These are phyloP conservation scores for Lotmaria passim DNA, from an alignment of 208 protist species.

Conservation along the genomic window DNA sequence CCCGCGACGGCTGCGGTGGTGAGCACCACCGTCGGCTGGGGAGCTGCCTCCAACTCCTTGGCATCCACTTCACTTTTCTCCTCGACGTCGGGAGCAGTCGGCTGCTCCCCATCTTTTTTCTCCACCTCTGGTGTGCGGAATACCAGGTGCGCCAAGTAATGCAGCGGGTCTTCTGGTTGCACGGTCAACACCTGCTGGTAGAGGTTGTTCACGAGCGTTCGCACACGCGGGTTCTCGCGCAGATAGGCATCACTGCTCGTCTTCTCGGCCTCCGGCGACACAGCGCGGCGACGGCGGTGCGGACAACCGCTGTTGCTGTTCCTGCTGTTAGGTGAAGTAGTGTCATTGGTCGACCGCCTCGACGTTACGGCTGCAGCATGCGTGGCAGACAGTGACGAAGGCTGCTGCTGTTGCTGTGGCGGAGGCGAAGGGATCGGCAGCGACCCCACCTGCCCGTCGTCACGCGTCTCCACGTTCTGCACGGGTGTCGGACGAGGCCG, in stretches of 20 bases:
- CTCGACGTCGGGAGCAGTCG: no score
- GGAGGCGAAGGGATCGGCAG: slow-evolving; percentile 4
- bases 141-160: slow-evolving; percentile 19
- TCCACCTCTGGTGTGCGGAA: background rate
- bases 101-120: background rate
- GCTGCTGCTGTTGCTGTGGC: no score
- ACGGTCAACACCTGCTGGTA: slow-evolving; percentile 53
- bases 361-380: background rate
- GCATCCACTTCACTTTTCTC: no score
- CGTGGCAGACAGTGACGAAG: no score
- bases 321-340: background rate
- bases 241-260: slow-evolving; percentile 8
- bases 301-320: background rate
- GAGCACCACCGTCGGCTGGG: background rate
- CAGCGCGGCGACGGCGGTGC: background rate
- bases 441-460: background rate
- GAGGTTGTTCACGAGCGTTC: slow-evolving; percentile 51
- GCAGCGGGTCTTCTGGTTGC: slow-evolving; percentile 53
- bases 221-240: slow-evolving; percentile 34
- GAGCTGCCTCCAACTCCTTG: background rate
- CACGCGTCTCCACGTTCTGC: no score
- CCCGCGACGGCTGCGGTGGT: background rate
- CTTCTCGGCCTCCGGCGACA: slow-evolving; percentile 7
- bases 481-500: no score
- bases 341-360: slow-evolving; percentile 16